These are phyloP conservation scores for Candida hispaniensis DNA, from an alignment of 805 yeast genomes.

Conservation along the genomic window DNA sequence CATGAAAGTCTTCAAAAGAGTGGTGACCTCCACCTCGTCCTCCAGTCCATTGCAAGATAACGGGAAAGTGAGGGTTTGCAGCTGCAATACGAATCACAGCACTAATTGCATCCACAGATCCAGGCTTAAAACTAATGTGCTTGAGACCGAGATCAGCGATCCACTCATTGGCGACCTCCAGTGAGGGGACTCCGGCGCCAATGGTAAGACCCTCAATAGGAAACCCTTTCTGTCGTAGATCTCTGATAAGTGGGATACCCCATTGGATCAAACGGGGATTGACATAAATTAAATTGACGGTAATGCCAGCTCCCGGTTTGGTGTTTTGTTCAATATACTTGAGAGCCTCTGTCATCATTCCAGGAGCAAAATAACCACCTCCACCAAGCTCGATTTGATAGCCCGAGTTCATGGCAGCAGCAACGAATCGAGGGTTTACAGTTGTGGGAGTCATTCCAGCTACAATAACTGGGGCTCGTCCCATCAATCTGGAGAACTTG, in stretches of 20 bases:
- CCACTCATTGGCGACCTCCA: conserved; percentile 95
- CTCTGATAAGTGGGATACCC: conserved; percentile 94
- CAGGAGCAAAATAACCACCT: conserved; percentile 88
- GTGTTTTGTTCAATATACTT: conserved; percentile 57
- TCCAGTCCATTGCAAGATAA: conserved; percentile 98
- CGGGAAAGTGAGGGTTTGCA: conserved; percentile 93
- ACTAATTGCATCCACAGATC: conserved; percentile 85
- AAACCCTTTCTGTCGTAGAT: conserved; percentile 80
- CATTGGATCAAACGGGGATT: conserved; percentile 97
- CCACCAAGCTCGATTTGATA: conserved; percentile 97
- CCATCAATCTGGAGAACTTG: conserved; percentile 80
- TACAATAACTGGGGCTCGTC: conserved; percentile 92
- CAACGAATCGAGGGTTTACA: conserved; percentile 85
- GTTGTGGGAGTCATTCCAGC: conserved; percentile 99
- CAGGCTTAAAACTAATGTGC: conserved; percentile 95
- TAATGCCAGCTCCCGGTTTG: conserved; percentile 80
- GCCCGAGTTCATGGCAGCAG: conserved; percentile 91
- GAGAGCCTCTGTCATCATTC: conserved; percentile 62
- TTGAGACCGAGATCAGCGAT: conserved; percentile 85
- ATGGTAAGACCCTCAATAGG: conserved; percentile 93
- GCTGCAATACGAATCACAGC: conserved; percentile 85
- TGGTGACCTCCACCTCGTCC: conserved; percentile 99
- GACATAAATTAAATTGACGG: conserved; percentile 87
- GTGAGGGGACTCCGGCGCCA: conserved; percentile 99
- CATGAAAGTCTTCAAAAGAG: conserved; percentile 98